Conservation (phyloP, 208 protist genomes). For the Lotmaria passim region DNA sequence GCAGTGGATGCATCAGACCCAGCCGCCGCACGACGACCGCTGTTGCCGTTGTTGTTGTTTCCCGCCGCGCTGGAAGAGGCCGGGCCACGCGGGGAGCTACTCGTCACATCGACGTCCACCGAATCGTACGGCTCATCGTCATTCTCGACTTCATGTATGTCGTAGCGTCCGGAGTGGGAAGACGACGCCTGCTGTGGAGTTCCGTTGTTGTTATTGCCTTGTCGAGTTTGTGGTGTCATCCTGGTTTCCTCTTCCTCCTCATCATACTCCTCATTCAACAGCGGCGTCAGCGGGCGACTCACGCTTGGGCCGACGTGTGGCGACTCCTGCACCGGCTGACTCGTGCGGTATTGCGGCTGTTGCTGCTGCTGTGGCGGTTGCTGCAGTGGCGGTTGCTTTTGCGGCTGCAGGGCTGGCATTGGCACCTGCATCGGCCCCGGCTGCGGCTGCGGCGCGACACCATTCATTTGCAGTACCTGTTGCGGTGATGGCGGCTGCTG, state of each 20-base stretch:
- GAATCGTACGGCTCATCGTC: conserved; percentile 27
- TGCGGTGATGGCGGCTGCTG: background rate
- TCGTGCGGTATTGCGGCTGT: background rate
- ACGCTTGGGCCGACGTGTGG: conserved; percentile 33
- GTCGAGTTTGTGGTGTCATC: background rate
- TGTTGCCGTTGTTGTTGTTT: conserved; percentile 12
- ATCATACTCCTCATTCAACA: conserved; percentile 30
- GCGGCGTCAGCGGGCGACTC: conserved; percentile 31
- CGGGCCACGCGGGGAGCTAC: conserved; percentile 1
- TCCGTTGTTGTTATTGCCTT: background rate
- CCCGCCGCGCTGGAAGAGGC: conserved; percentile 1
- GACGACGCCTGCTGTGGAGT: conserved; percentile 3
- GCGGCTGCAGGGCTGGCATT: too few relatives aligned
- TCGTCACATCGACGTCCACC: conserved; percentile 8
- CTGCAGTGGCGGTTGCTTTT: background rate
- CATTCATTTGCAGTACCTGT: too few relatives aligned
- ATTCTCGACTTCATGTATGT: conserved; percentile 39
- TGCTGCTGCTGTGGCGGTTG: conserved; percentile 5
- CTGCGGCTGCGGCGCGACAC: too few relatives aligned
- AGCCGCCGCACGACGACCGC: background rate
- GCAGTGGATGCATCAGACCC: conserved; percentile 33
- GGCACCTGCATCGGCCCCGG: too few relatives aligned
- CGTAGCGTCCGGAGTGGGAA: conserved; percentile 27
- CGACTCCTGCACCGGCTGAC: background rate
- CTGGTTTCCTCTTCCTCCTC: conserved; percentile 1